Base-by-base conservation (phyloP, 768 basidiomycete genomes). In the Pholiota microspora region DNA sequence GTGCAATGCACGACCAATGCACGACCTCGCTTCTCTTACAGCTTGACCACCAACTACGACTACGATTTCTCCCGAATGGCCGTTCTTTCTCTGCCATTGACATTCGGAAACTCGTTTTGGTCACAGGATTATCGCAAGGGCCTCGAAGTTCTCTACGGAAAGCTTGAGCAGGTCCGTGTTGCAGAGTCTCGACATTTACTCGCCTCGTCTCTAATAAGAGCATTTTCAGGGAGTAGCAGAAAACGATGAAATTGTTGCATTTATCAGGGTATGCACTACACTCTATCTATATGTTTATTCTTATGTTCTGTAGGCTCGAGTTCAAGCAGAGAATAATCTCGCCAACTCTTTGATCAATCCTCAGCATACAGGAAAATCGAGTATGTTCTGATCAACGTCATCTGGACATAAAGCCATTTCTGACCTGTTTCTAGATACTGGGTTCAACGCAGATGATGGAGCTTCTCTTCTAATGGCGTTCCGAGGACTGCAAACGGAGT, bases 101-200 rank as follows among this genome's bases (percentile, higher is more conserved):
- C 82, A 13, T 97, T 97, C 68, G 84, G 79, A 53, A 95, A 96
- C 69, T 94, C 93, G 27, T 97, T 97, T 76, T 97, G 94, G 94
- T 83, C 93, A 13, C 88, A 92, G 68, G 92, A 94, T 74, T 94
- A 92, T 67, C 79, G 91, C 42, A 82, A 74, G 55, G 94, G 94
- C 29, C 78, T 97, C 25, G 85, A 96, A 58, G 81, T 89, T 21
- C 71, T 94, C 28, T 92, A 83, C 66, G 69, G 65, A 40, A 87
- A 90, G 69, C 82, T 94, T 23, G 87, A 92, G 62, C 88, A 91
- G 79, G 92, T 87, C 57, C 46, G 75, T 62, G 32, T 35, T 49
- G 45, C 36, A 59, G 24, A 15, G 58, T 49, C 27, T 7, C 40
- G 28, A 53, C 16, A 40, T 9, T n/a, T 29, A 25, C n/a, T 9